A percentile compares a stretch with the other conserved stretches of the same genome.
Evolutionary conservation across 2,329 filamentous ascomycete species (phyloP).

Genomic region (Incumbomyces delicatus): DNA sequence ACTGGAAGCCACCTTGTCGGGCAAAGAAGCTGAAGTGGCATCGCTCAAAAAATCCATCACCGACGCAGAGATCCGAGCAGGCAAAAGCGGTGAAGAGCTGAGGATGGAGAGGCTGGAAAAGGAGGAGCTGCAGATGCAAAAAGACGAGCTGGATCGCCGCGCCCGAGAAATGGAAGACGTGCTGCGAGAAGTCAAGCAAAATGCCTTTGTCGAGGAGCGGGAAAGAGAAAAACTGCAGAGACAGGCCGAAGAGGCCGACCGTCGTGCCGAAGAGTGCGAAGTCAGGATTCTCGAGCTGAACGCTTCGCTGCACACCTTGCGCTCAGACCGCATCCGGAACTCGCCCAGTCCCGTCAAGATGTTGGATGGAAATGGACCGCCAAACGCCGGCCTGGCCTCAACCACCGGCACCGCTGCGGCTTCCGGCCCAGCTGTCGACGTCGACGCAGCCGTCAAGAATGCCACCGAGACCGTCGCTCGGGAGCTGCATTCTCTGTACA

Average conservation of each 20-base stretch:
- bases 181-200: slow-evolving; percentile 67
- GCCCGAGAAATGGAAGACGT: slow-evolving; percentile 78
- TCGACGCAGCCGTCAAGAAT: slow-evolving; percentile 21
- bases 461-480: slow-evolving; percentile 34
- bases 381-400: neutral
- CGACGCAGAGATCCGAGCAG: slow-evolving; percentile 86
- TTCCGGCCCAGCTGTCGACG: slow-evolving; percentile 27
- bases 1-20: slow-evolving; percentile 82
- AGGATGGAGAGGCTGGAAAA: slow-evolving; percentile 64
- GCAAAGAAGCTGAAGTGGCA: slow-evolving; percentile 83
- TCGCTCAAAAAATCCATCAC: slow-evolving; percentile 78
- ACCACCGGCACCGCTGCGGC: slow-evolving; percentile 8
- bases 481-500: slow-evolving; percentile 87
- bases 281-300: slow-evolving; percentile 37
- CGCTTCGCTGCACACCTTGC: slow-evolving; percentile 35
- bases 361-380: slow-evolving; percentile 1
- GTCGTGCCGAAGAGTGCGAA: slow-evolving; percentile 39
- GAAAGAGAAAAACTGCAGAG: slow-evolving; percentile 70
- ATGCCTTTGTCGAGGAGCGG: slow-evolving; percentile 67
- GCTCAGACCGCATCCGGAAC: slow-evolving; percentile 23
- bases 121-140: slow-evolving; percentile 65
- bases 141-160: slow-evolving; percentile 72
- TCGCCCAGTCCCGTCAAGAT: slow-evolving; percentile 28
- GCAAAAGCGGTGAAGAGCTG: slow-evolving; percentile 71
- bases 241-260: slow-evolving; percentile 67